These are phyloP conservation scores for Closterium sp. DNA, from an alignment of 139 green algal species.

Conservation along the genomic window DNA sequence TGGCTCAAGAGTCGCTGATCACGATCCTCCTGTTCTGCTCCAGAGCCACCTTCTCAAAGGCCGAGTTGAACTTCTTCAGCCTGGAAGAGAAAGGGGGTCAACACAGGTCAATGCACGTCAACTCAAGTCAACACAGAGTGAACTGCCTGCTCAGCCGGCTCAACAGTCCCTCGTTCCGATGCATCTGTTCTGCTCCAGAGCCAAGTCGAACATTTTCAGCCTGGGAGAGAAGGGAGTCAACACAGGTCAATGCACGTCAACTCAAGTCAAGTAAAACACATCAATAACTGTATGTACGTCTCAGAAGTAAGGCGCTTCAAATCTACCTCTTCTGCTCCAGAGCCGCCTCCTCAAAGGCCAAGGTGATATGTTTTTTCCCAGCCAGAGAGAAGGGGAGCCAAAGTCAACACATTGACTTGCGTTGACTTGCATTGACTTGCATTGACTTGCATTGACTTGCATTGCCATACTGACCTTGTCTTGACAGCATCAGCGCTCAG, in stretches of 20 bases:
- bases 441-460: too few species aligned
- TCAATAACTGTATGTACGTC: too few species aligned
- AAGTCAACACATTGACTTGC: too few species aligned
- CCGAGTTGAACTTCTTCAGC: slow-evolving; percentile 20
- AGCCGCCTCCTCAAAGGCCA: slow-evolving; percentile 12
- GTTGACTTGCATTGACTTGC: too few species aligned
- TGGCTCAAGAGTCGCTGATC: neutral
- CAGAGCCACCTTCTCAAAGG: slow-evolving; percentile 3
- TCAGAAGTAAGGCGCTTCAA: too few species aligned
- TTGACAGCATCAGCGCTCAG: neutral
- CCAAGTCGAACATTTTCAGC: slow-evolving; percentile 12
- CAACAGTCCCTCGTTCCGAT: too few species aligned
- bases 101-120: too few species aligned
- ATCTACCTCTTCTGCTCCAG: too few species aligned
- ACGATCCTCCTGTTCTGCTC: neutral
- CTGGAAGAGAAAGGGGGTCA: neutral
- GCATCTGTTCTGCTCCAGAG: neutral
- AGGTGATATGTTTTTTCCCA: neutral
- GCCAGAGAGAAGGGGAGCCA: neutral
- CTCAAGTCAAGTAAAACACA: too few species aligned
- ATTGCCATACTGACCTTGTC: neutral
- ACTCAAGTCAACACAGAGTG: too few species aligned
- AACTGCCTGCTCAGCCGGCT: too few species aligned
- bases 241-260: too few species aligned
- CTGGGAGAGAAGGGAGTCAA: slow-evolving; percentile 1